Evolutionary conservation across 306 rosid genomes (phyloP).

Genomic region (Fragaria nilgerrensis): DNA sequence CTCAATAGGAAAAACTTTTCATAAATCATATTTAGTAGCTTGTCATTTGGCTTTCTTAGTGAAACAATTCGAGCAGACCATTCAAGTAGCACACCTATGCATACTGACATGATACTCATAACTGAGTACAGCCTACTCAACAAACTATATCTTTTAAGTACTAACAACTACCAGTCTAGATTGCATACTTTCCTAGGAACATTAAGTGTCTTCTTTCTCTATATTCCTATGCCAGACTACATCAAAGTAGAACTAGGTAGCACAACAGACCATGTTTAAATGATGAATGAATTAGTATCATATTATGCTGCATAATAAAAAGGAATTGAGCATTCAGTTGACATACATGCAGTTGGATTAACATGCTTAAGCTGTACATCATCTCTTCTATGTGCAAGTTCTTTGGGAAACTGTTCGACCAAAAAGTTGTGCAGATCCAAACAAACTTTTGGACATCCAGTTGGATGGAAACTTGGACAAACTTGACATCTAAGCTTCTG

Average conservation of each 20-base stretch:
- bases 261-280: neutral
- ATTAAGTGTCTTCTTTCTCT: neutral
- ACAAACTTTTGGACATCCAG: slow-evolving; percentile 70
- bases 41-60: neutral
- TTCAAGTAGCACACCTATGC: neutral
- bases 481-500: slow-evolving; percentile 62
- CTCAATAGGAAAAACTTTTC: neutral
- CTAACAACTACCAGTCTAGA: neutral
- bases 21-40: neutral
- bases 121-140: neutral
- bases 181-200: neutral
- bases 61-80: neutral
- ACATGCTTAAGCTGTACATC: slow-evolving; percentile 38
- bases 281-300: neutral
- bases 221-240: neutral
- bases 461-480: slow-evolving; percentile 71
- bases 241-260: neutral
- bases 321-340: slow-evolving; percentile 16
- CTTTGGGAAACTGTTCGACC: slow-evolving; percentile 59
- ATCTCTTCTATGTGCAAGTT: slow-evolving; percentile 51
- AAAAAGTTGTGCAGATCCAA: slow-evolving; percentile 57
- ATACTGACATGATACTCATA: neutral
- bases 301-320: neutral
- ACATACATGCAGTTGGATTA: slow-evolving; percentile 45
- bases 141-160: neutral